Base-by-base conservation (phyloP, 371 early-diverging fungal species). In the Syncephalis plumigaleata region DNA sequence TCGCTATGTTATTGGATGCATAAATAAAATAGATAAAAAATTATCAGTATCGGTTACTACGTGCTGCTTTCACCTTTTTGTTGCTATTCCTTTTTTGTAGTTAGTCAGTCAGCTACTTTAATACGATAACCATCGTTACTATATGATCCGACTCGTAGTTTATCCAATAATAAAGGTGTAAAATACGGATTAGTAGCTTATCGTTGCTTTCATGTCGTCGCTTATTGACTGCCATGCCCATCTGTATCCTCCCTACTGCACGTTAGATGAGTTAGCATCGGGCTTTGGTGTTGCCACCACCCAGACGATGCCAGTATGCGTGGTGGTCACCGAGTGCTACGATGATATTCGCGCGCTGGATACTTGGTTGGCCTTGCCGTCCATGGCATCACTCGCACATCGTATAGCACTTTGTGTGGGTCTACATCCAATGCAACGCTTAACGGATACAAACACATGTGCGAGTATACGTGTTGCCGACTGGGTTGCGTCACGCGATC, bases 171-270 rank as follows among this genome's bases (percentile, higher is more conserved):
- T n/a, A n/a, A n/a, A n/a, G n/a, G n/a, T n/a, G n/a, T n/a, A n/a
- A n/a, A n/a, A n/a, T n/a, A n/a, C n/a, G n/a, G n/a, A n/a, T n/a
- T n/a, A n/a, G n/a, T n/a, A n/a, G n/a, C n/a, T n/a, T n/a, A n/a
- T n/a, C n/a, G n/a, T n/a, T n/a, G n/a, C n/a, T n/a, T 73, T 73
- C 1, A 31, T 31, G 31, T 4, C 31, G 4, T 31, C 11, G 11
- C 31, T 31, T 7, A 11, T 40, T 40, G 40, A 40, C 15, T 40
- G 40, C n/a, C 40, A 40, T n/a, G 40, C 40, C 5, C 40, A 40
- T 40, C 16, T 40, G 4, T 40, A 40, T 21, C 40, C 40, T 4
- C 16, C 18, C 15, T 21, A 40, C 18, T 40, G 8, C 15, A 5
- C 40, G 21, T 5, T 8, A 21, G n/a, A n/a, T 8, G 40, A 16